Evolutionary conservation across 139 green algal genomes (phyloP).

Genomic region (Micromonas commoda): DNA sequence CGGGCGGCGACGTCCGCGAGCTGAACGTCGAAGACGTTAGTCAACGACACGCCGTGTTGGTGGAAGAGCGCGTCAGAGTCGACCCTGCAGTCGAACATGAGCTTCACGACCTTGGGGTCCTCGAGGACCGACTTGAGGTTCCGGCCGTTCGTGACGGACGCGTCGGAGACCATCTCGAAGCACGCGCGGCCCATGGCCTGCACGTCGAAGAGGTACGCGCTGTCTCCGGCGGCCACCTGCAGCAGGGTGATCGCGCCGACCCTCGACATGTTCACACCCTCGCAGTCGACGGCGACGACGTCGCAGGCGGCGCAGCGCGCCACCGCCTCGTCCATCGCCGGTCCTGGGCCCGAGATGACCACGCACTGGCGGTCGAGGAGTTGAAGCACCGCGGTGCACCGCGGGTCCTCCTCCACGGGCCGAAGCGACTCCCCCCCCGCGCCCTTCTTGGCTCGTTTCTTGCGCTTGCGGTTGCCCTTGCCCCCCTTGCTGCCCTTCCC

Average conservation of each 20-base stretch:
- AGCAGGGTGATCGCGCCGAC: neutral
- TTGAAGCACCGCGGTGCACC: neutral
- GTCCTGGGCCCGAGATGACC: neutral
- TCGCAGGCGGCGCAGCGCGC: neutral
- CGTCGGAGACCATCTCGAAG: neutral
- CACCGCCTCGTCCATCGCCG: neutral
- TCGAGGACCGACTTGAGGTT: neutral
- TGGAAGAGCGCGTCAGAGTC: slow-evolving; percentile 21
- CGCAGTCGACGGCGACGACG: slow-evolving; percentile 16
- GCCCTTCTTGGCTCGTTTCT: slow-evolving; percentile 15
- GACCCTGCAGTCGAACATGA: slow-evolving; percentile 13
- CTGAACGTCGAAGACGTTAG: slow-evolving; percentile 11
- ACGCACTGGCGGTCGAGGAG: neutral
- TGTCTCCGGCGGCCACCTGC: neutral
- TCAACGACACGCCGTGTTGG: neutral
- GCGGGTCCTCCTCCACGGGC: neutral
- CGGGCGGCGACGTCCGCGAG: slow-evolving; percentile 2
- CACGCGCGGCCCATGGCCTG: neutral
- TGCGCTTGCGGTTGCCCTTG: neutral
- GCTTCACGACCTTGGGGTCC: neutral
- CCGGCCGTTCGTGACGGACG: neutral
- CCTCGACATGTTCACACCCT: slow-evolving; percentile 8
- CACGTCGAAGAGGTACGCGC: slow-evolving; percentile 14
- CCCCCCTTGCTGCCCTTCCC: neutral
- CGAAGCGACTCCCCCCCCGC: neutral